Base-by-base conservation (phyloP, 148 eudicot species). In the Rhododendron williamsianum region DNA sequence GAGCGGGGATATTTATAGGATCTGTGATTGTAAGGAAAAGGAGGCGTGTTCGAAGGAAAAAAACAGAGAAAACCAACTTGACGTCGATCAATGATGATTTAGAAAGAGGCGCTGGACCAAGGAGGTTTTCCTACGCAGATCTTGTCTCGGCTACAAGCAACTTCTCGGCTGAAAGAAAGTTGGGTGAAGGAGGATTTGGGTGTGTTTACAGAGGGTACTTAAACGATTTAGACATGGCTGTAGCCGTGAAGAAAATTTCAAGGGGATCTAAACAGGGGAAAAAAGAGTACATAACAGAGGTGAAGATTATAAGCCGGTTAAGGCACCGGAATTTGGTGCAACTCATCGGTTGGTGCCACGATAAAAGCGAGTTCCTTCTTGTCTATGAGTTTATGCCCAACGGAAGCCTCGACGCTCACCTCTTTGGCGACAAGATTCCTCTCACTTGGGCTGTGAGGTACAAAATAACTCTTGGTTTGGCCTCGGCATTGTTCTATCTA, bases 401-500 rank as follows among this genome's bases (percentile, higher is more conserved):
- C 52, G 87, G 92, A 2, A 92, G 92, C 86, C 87, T 92, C 4
- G 91, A 92, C 71, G 46, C 76, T 27, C 92, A 89, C 78, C 88
- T 92, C 23, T 91, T 88, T 74, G 88, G 91, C 6, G 84, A 82
- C 23, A 77, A 45, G 21, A 35, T 27, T 18, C 65, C 85, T 65
- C 91, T 91, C 27, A 63, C 56, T 36, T 92, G 94, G 94, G 51
- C 51, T 25, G n/a, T 84, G 33, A 82, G 94, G 46, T 89, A 91
- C 88, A 91, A 86, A 46, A 87, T 92, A 46, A 84, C 91, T 2
- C 84, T 38, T 21, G 25, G 67, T 60, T 60, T 60, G 67, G 67
- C 67, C 25, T 60, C 67, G 0, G 67, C 67, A 19, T 60, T 60
- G 25, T 23, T 60, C 67, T 60, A 60, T 60, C 67, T 60, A 7